Evolutionary conservation across 2,329 filamentous ascomycete species (phyloP).

Genomic region (Pyrenophora graminea): DNA sequence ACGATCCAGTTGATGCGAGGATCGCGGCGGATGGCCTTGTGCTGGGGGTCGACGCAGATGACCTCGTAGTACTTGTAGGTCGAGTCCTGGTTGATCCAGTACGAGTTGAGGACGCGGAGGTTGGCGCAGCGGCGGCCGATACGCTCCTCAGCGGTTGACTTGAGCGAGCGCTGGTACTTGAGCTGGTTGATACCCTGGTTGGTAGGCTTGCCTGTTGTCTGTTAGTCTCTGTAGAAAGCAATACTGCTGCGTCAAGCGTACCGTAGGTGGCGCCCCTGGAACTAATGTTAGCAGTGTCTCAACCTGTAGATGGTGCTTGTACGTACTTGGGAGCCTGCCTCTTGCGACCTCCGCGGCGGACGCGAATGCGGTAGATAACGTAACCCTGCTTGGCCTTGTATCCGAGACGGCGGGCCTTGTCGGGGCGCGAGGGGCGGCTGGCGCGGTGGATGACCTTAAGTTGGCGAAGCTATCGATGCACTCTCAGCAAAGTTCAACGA

Average conservation of each 20-base stretch:
- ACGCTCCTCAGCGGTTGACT: slow-evolving; percentile 98
- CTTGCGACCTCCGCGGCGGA: slow-evolving; percentile 99
- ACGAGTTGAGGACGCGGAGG: slow-evolving; percentile 98
- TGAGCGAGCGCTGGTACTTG: slow-evolving; percentile 99
- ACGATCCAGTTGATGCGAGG: slow-evolving; percentile 99
- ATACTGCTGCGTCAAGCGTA: slow-evolving; percentile 55
- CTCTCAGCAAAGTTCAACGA: slow-evolving; percentile 99
- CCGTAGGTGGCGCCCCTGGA: slow-evolving; percentile 91
- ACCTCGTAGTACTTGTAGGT: slow-evolving; percentile 99
- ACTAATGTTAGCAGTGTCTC: slow-evolving; percentile 31
- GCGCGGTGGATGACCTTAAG: slow-evolving; percentile 99
- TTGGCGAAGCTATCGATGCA: slow-evolving; percentile 99
- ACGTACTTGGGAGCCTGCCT: slow-evolving; percentile 77
- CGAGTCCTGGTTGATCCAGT: slow-evolving; percentile 99
- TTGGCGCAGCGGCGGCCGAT: slow-evolving; percentile 99
- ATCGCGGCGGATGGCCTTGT: slow-evolving; percentile 99
- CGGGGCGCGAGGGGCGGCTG: slow-evolving; percentile 94
- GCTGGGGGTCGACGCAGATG: slow-evolving; percentile 99
- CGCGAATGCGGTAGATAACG: slow-evolving; percentile 99
- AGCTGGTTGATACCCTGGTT: slow-evolving; percentile 99
- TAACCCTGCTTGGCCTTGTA: slow-evolving; percentile 99
- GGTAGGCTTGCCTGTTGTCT: slow-evolving; percentile 88
- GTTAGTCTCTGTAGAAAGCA: slow-evolving; percentile 27
- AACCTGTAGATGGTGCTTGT: background rate
- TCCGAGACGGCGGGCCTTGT: slow-evolving; percentile 99